phyloP scores from a whole-genome alignment of 805 yeast species.

The Teunomyces kruisii region DNA sequence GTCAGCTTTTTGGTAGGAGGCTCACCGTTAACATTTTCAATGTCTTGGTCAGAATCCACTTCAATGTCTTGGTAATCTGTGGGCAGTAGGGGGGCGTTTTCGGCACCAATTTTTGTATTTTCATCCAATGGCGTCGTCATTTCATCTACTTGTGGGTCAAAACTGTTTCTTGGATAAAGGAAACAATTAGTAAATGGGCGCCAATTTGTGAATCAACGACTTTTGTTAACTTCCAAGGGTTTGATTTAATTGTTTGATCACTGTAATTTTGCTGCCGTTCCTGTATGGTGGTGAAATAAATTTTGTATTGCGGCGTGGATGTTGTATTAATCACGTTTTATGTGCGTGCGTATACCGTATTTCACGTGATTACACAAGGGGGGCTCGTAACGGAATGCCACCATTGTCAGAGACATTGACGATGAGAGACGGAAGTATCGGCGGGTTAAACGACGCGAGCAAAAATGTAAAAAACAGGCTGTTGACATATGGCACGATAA shows the following conservation, averaged over 20 bases:
- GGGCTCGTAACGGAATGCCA: too few relatives aligned
- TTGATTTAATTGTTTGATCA: constrained; percentile 1
- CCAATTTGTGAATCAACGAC: not conserved
- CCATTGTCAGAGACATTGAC: not conserved
- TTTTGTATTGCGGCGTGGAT: not conserved
- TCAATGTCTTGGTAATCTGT: constrained; percentile 2
- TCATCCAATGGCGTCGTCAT: not conserved
- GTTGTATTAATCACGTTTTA: not conserved
- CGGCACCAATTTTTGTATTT: not conserved
- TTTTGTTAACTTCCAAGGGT: not conserved
- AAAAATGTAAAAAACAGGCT: not conserved
- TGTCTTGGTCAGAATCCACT: not conserved
- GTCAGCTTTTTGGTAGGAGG: constrained; percentile 4
- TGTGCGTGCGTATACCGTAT: not conserved
- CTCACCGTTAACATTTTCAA: not conserved
- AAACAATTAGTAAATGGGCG: not conserved
- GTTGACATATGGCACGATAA: too few relatives aligned
- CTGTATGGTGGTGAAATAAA: not conserved
- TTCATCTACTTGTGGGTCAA: not conserved
- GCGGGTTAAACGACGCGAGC: not conserved
- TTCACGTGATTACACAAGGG: not conserved
- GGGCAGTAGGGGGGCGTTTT: not conserved
- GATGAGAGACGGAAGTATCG: not conserved
- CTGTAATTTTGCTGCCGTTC: not conserved
- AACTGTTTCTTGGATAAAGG: not conserved